Percentiles rank a stretch among this genome's conserved stretches.
These are phyloP conservation scores for Ogataea sp. DNA, from an alignment of 805 yeast genomes.

Conservation along the genomic window DNA sequence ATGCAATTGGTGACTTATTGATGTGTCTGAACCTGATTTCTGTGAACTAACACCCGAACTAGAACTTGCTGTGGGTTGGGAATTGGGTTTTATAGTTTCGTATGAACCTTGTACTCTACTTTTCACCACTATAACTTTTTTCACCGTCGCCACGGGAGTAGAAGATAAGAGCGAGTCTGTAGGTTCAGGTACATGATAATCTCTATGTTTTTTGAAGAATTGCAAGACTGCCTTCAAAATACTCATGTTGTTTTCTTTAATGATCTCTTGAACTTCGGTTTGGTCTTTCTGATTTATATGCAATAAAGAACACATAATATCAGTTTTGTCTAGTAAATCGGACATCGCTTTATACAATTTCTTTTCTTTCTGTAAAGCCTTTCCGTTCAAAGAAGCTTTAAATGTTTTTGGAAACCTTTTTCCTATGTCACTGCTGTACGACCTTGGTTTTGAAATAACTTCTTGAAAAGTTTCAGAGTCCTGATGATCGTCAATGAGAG, in stretches of 20 bases:
- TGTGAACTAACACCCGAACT: too few species aligned
- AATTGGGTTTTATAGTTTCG: too few species aligned
- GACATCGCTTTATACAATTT: background rate
- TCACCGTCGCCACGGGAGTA: too few species aligned
- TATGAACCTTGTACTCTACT: conserved; percentile 3
- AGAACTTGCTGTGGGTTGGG: too few species aligned
- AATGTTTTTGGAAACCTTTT: background rate
- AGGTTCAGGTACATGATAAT: too few species aligned
- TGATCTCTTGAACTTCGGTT: conserved; percentile 7
- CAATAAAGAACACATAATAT: conserved; percentile 5
- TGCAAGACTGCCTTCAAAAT: conserved; percentile 10
- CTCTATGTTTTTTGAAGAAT: conserved; percentile 9
- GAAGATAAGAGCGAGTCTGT: too few species aligned
- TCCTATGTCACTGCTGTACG: too few species aligned
- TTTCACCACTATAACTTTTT: too few species aligned
- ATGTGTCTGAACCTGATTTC: too few species aligned
- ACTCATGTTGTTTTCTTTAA: conserved; percentile 6
- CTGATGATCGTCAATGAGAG: conserved; percentile 8
- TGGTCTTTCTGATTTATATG: conserved; percentile 1
- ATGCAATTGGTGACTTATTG: too few species aligned
- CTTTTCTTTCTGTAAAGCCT: background rate
- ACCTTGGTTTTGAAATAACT: too few species aligned
- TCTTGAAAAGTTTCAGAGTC: conserved; percentile 11
- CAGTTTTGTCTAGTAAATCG: conserved; percentile 6
- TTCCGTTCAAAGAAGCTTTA: too few species aligned